Percentiles rank a stretch among this genome's conserved stretches.
phyloP scores from a whole-genome alignment of 2,329 filamentous ascomycete species.

The Apiospora marii region DNA sequence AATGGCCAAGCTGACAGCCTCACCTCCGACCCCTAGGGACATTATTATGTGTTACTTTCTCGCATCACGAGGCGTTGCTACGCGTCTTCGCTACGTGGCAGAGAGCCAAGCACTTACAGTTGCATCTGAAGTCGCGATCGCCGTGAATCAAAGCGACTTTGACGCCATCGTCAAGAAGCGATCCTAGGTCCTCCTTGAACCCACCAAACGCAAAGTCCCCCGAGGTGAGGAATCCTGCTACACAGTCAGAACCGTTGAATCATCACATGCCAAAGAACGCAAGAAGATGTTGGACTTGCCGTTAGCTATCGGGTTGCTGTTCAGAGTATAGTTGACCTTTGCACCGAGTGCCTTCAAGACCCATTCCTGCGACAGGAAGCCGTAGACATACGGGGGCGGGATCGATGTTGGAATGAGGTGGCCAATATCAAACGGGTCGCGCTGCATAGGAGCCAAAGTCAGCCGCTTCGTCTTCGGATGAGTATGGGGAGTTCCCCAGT shows the following conservation, averaged over 20 bases:
- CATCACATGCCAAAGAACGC: no score
- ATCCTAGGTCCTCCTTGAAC: conserved; percentile 37
- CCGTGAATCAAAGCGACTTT: conserved; percentile 50
- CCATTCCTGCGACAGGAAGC: conserved; percentile 22
- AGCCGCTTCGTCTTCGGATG: background rate
- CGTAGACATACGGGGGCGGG: background rate
- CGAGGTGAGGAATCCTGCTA: conserved; percentile 29
- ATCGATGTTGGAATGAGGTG: conserved; percentile 46
- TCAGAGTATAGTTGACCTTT: conserved; percentile 64
- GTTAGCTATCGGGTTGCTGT: conserved; percentile 52
- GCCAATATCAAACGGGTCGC: conserved; percentile 63
- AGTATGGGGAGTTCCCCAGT: background rate
- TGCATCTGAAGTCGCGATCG: conserved; percentile 45
- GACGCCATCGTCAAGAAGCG: conserved; percentile 33
- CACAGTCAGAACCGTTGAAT: conserved; percentile 59
- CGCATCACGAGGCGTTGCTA: background rate
- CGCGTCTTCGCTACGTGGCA: no score
- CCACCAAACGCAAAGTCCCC: conserved; percentile 55
- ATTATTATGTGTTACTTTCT: background rate
- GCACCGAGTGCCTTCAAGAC: conserved; percentile 65
- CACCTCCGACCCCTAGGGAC: conserved; percentile 34
- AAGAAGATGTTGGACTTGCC: background rate
- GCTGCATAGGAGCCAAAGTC: conserved; percentile 37
- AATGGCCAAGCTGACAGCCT: conserved; percentile 50
- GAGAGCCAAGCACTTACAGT: conserved; percentile 31